Percentiles rank a stretch among this genome's conserved stretches.
phyloP scores from a whole-genome alignment of 768 basidiomycete species.

The Auriscalpium microsporum region DNA sequence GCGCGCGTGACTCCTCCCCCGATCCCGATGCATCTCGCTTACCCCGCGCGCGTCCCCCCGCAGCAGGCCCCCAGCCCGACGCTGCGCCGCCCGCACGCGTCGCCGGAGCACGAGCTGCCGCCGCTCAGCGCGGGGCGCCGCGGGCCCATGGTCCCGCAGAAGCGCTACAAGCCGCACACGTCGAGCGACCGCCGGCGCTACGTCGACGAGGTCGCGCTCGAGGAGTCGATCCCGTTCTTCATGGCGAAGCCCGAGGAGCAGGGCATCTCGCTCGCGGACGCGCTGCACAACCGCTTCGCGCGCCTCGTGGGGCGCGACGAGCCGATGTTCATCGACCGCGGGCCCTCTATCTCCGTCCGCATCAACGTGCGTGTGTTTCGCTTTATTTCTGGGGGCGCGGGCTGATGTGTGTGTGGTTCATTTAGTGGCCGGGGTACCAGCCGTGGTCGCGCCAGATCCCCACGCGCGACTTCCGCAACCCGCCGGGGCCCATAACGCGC shows the following conservation, averaged over 20 bases:
- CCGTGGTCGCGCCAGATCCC: constrained; percentile 78
- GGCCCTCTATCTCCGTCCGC: constrained; percentile 74
- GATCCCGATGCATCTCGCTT: too few species aligned
- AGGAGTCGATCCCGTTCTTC: constrained; percentile 57
- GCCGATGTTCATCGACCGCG: constrained; percentile 60
- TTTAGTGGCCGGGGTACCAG: constrained; percentile 72
- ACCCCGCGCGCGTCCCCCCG: background rate
- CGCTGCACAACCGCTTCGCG: constrained; percentile 49
- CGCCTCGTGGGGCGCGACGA: constrained; percentile 51
- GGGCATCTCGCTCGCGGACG: constrained; percentile 59
- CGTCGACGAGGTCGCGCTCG: constrained; percentile 59
- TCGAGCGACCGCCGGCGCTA: constrained; percentile 71
- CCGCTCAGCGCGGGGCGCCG: constrained; percentile 20
- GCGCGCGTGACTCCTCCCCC: background rate
- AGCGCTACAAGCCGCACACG: constrained; percentile 68
- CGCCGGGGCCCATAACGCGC: constrained; percentile 68
- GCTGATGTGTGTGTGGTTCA: constrained; percentile 1
- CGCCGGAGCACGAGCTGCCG: constrained; percentile 7
- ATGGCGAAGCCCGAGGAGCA: constrained; percentile 43
- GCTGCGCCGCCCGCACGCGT: constrained; percentile 6
- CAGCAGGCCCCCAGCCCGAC: background rate
- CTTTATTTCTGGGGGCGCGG: constrained; percentile 2
- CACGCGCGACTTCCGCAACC: constrained; percentile 71
- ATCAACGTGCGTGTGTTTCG: constrained; percentile 44
- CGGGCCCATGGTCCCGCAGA: constrained; percentile 47